Percentiles rank a stretch among this genome's conserved stretches.
These are phyloP conservation scores for Rosa rugosa DNA, from an alignment of 306 rosid species.

Conservation along the genomic window DNA sequence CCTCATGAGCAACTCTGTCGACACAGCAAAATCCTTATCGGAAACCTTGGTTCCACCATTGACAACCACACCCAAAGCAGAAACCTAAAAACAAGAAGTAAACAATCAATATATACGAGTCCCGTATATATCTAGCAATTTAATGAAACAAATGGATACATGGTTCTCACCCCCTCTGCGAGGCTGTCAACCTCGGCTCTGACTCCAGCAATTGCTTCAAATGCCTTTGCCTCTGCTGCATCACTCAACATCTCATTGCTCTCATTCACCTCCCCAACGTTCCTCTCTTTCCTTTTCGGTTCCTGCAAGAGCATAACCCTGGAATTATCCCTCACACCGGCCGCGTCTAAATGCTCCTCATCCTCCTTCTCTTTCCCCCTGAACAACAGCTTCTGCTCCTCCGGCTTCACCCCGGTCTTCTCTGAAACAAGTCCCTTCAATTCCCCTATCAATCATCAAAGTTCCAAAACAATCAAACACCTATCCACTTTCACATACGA, in stretches of 20 bases:
- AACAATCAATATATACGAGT: slow-evolving; percentile 14
- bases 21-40: slow-evolving; percentile 64
- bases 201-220: slow-evolving; percentile 57
- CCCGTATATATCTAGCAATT: slow-evolving; percentile 12
- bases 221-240: slow-evolving; percentile 52
- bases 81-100: slow-evolving; percentile 48
- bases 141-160: slow-evolving; percentile 2
- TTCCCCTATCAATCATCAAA: slow-evolving; percentile 56
- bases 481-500: not conserved
- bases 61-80: slow-evolving; percentile 69
- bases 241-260: slow-evolving; percentile 50
- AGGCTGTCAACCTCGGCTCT: slow-evolving; percentile 75
- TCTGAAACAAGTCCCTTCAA: slow-evolving; percentile 54
- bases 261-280: slow-evolving; percentile 46
- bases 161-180: slow-evolving; percentile 57
- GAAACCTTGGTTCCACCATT: slow-evolving; percentile 66
- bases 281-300: slow-evolving; percentile 50
- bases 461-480: slow-evolving; percentile 21
- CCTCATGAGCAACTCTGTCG: slow-evolving; percentile 82
- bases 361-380: slow-evolving; percentile 70
- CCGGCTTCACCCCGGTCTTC: slow-evolving; percentile 63
- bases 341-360: slow-evolving; percentile 60
- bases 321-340: slow-evolving; percentile 78
- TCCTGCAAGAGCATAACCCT: slow-evolving; percentile 67
- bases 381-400: slow-evolving; percentile 69